These are phyloP conservation scores for Debaryomyces psychrophilus DNA, from an alignment of 1,139 yeast species.

Conservation along the genomic window DNA sequence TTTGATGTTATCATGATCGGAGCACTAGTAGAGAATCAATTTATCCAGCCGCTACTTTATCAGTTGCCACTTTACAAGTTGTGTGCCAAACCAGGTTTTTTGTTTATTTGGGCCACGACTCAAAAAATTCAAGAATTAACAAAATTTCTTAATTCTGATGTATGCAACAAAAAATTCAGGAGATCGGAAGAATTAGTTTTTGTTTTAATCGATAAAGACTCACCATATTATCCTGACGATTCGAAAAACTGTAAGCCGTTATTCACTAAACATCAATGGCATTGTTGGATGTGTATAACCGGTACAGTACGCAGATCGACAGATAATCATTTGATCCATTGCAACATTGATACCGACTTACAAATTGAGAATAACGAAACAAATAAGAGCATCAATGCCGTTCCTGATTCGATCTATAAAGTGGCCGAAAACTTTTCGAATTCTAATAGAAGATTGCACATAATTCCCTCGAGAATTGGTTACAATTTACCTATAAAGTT, in stretches of 20 bases:
- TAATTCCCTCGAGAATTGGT: conserved; percentile 73
- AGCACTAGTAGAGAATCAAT: conserved; percentile 73
- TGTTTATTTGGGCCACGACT: conserved; percentile 85
- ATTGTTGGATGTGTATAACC: conserved; percentile 96
- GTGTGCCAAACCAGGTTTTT: conserved; percentile 82
- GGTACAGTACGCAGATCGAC: conserved; percentile 89
- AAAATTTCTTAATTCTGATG: conserved; percentile 55
- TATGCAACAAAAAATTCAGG: conserved; percentile 76
- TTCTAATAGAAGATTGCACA: conserved; percentile 80
- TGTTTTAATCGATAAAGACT: conserved; percentile 60
- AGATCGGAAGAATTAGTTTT: conserved; percentile 85
- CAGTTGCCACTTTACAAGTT: conserved; percentile 71
- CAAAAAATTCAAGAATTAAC: conserved; percentile 68
- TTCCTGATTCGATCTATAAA: conserved; percentile 76
- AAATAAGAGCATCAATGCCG: conserved; percentile 32
- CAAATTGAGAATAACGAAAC: conserved; percentile 49
- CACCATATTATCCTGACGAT: conserved; percentile 60
- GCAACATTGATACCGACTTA: conserved; percentile 89
- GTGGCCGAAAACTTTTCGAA: conserved; percentile 91
- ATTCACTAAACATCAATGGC: conserved; percentile 71
- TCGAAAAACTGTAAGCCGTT: conserved; percentile 24
- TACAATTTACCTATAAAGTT: conserved; percentile 62
- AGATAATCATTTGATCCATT: conserved; percentile 83
- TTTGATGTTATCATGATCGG: conserved; percentile 95
- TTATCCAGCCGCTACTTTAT: conserved; percentile 59